Evolutionary conservation across 306 rosid genomes (phyloP).

Genomic region (Vigna mungo): DNA sequence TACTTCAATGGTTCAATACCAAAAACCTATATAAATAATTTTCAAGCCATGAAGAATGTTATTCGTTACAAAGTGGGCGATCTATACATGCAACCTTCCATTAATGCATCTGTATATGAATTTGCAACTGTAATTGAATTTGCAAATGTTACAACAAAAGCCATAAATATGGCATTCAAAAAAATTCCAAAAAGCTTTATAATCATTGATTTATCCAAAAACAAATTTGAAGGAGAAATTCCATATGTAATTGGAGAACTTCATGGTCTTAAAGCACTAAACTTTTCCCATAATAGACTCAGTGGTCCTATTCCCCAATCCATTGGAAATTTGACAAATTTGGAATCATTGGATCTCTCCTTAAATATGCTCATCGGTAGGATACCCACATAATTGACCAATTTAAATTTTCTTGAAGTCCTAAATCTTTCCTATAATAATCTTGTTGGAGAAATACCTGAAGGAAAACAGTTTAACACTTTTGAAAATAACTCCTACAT

Average conservation of each 20-base stretch:
- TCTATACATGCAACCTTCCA: neutral
- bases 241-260: constrained; percentile 45
- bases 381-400: constrained; percentile 40
- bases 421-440: constrained; percentile 45
- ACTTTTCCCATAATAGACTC: constrained; percentile 46
- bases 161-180: accelerated
- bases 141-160: constrained; percentile 29
- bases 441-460: constrained; percentile 46
- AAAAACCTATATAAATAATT: too few species aligned
- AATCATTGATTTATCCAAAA: constrained; percentile 45
- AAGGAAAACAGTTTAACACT: constrained; percentile 50
- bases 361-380: constrained; percentile 27
- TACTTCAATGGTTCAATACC: too few species aligned
- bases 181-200: constrained; percentile 15
- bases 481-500: constrained; percentile 43
- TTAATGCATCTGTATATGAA: too few species aligned
- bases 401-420: constrained; percentile 2
- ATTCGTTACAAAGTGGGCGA: too few species aligned
- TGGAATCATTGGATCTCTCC: constrained; percentile 54
- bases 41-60: too few species aligned
- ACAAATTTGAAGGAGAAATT: constrained; percentile 51
- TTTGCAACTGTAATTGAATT: neutral
- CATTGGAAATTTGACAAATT: constrained; percentile 35
- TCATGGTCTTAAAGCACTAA: constrained; percentile 37
- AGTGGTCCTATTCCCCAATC: constrained; percentile 45